These are phyloP conservation scores for Solanum hybrid DNA, from an alignment of 305 asterid species.

Conservation along the genomic window DNA sequence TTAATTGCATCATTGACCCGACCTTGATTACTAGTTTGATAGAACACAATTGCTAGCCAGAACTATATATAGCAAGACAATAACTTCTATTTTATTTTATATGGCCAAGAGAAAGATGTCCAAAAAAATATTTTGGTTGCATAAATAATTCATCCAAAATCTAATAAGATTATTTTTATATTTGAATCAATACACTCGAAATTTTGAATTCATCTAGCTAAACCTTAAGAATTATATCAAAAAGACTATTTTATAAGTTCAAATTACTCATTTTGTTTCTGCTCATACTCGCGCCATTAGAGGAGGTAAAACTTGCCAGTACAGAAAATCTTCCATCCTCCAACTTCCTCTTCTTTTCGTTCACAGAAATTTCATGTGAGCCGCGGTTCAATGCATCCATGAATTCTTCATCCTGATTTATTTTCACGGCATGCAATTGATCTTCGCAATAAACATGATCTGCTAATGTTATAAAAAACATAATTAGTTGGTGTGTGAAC, in stretches of 20 bases:
- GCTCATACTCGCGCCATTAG: neutral
- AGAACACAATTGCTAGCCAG: no score
- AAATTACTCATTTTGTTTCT: neutral
- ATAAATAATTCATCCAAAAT: no score
- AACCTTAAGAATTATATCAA: neutral
- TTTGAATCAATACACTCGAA: no score
- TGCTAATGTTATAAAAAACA: conserved; percentile 6
- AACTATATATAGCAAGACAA: no score
- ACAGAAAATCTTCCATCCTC: neutral
- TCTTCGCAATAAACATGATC: conserved; percentile 40
- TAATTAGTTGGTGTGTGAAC: neutral
- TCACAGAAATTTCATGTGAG: conserved; percentile 23
- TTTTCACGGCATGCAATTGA: conserved; percentile 29
- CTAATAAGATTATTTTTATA: no score
- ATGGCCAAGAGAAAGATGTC: no score
- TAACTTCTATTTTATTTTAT: no score
- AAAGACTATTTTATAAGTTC: neutral
- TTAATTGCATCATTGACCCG: no score
- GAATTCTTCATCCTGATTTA: conserved; percentile 42
- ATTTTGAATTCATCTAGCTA: neutral
- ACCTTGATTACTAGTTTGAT: no score
- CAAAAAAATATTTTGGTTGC: no score
- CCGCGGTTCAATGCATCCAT: conserved; percentile 33
- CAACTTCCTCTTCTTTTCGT: conserved; percentile 36
- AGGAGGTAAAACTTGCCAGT: neutral